These are phyloP conservation scores for Fusarium piperis DNA, from an alignment of 2,329 filamentous ascomycete species.

Conservation along the genomic window DNA sequence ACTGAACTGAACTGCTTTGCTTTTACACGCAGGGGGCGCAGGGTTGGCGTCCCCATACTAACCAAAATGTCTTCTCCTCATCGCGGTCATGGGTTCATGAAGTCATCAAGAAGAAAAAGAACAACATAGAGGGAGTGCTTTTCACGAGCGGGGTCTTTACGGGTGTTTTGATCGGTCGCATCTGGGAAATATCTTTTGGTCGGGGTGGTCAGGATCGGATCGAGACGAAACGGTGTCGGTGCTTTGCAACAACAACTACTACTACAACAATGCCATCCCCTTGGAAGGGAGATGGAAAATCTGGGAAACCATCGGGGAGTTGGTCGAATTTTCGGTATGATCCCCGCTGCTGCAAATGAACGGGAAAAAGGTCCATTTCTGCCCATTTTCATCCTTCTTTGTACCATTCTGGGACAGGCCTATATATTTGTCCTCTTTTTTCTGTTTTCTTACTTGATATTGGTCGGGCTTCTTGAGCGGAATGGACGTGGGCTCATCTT, in stretches of 20 bases:
- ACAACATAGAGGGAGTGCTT: conserved; percentile 58
- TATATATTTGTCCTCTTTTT: conserved; percentile 46
- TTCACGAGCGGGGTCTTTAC: conserved; percentile 44
- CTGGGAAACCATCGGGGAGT: conserved; percentile 49
- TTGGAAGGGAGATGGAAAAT: conserved; percentile 44
- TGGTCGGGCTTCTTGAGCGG: conserved; percentile 14
- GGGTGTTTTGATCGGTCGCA: conserved; percentile 52
- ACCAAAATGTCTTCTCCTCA: conserved; percentile 48
- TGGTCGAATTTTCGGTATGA: conserved; percentile 47
- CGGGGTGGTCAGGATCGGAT: conserved; percentile 47
- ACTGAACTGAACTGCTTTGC: conserved; percentile 44
- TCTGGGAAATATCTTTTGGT: conserved; percentile 46
- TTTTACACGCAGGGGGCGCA: conserved; percentile 40
- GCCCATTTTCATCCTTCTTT: conserved; percentile 41
- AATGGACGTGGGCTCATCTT: conserved; percentile 26
- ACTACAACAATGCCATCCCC: conserved; percentile 36
- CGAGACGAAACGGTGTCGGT: conserved; percentile 45
- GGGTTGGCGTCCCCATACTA: conserved; percentile 34
- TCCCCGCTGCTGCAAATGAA: conserved; percentile 45
- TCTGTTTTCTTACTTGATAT: conserved; percentile 33
- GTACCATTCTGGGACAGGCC: conserved; percentile 41
- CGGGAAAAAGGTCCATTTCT: conserved; percentile 42
- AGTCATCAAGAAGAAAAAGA: conserved; percentile 55
- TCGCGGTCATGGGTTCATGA: conserved; percentile 55
- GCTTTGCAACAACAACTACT: conserved; percentile 34